Base-by-base conservation (phyloP, 495 filamentous ascomycete species). In the Hyaloscypha hepaticicola region DNA sequence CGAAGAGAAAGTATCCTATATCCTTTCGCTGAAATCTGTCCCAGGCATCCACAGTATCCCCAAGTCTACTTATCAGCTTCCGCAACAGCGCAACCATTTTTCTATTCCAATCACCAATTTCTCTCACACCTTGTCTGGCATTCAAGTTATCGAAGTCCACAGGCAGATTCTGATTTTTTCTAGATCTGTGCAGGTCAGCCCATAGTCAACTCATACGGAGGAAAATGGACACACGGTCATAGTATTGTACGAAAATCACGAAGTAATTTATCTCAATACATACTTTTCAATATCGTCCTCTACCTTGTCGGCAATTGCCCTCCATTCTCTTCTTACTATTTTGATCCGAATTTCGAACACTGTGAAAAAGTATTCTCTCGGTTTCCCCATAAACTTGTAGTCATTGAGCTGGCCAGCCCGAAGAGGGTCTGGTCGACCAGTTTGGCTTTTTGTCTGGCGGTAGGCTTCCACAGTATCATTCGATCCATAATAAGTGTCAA, bases 181-280 rank as follows among this genome's bases (percentile, higher is more conserved):
- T 61, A 22, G 57, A 60, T 24, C 38, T 61, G 22, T 22, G n/a
- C 50, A 50, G n/a, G 58, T 50, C 22, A 51, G 24, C 27, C 45
- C 28, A n/a, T 25, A 5, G 12, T 28, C 16, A 9, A 19, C 38
- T 27, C 22, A 28, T 16, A 19, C 1, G 19, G 33, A 61, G 11
- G 0, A 60, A 29, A 25, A 72, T 72, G 5, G 50, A 45, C 5
- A 53, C 3, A 53, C n/a, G 50, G 50, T 52, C 21, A 5, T 25
- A 16, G 50, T 9, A 27, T 3, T 24, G 3, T 27, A 24, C 7
- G 50, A 8, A 8, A 50, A 8, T 28, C 22, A 25, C 1, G 22
- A 27, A 24, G 50, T 25, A 5, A 4, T 25, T 16, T 5, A 5
- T 19, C 22, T 16, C 5, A 3, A 7, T 9, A 53, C 50, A 4